Base-by-base conservation (phyloP, 2,329 filamentous ascomycete species). In the Ustulina deusta region DNA sequence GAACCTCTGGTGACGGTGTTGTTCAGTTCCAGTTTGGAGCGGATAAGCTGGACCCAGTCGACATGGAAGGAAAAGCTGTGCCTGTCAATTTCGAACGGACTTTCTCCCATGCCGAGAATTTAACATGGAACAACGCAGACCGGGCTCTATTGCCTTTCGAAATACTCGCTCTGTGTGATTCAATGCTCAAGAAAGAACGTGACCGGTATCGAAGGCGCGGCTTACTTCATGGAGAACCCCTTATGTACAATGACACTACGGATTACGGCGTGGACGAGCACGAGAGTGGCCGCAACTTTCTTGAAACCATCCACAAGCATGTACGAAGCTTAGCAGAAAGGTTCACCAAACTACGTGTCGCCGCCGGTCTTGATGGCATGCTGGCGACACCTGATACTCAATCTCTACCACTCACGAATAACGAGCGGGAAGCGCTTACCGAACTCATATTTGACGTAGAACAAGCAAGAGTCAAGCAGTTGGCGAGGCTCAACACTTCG, bases 11-110 rank as follows among this genome's bases (percentile, higher is more conserved):
- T 1, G 92, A 92, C 7, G 90, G 90, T 36, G 91, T 99, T 68
- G 94, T 99, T 1, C 96, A 99, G 78, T 98, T 99, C 82, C 94
- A 97, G 77, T 99, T 97, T 75, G 96, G 96, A 78, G 96, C 96
- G 36, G 96, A 99, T 76, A 94, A 95, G 71, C 85, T 99, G 36
- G 96, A 99, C 78, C 96, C 96, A 1, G 92, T 97, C 22, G 94
- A 98, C 77, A 99, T 99, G 95, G 96, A 99, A 79, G 96, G 94
- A 49, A 91, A 91, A 70, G 95, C 93, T 7, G 93, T 93, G 74
- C 96, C 96, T 4, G 96, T 99, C 58, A 88, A 97, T 76, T 97
- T 98, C 76, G 89, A 93, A 60, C 90, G 95, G 54, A 97, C 95
- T 0, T 98, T 93, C 85, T 93, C 89, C 20, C 95, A 98, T 77